Evolutionary conservation across 371 early-diverging fungal genomes (phyloP).

Genomic region (Mucor saturninus): DNA sequence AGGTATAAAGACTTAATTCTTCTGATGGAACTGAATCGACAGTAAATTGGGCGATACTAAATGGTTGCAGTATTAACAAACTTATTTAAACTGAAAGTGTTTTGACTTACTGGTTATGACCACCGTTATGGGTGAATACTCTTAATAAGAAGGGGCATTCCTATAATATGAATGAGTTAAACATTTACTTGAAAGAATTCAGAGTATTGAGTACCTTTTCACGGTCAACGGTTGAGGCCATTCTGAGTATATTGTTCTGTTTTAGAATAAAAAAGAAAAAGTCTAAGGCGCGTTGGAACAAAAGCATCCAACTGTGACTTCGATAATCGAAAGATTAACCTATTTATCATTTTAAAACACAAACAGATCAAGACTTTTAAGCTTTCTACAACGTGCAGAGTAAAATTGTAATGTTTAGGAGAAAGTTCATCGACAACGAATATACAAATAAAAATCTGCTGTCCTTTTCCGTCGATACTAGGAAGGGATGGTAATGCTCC

Average conservation of each 20-base stretch:
- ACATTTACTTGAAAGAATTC: not conserved
- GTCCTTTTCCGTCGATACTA: no score
- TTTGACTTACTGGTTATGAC: conserved; percentile 51
- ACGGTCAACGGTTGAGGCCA: conserved; percentile 48
- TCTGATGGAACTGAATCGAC: conserved; percentile 47
- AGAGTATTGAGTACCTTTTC: conserved; percentile 40
- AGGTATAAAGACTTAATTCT: conserved; percentile 67
- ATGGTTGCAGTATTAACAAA: not conserved
- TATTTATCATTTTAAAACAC: no score
- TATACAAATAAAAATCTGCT: no score
- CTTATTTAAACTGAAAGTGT: not conserved
- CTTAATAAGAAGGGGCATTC: conserved; percentile 68
- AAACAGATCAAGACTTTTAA: no score
- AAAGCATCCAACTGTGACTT: not conserved
- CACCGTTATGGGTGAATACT: conserved; percentile 50
- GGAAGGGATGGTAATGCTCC: no score
- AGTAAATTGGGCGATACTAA: conserved; percentile 45
- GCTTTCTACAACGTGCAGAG: no score
- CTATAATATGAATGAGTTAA: conserved; percentile 27
- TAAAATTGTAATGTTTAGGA: no score
- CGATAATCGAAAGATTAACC: not conserved
- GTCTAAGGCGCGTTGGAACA: conserved; percentile 5
- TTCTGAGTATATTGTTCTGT: conserved; percentile 1
- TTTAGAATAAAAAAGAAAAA: not conserved
- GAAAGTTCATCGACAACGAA: no score